Percentiles rank a stretch among this genome's conserved stretches.
Conservation (phyloP, 2,329 filamentous ascomycete species). For the Herpotrichia juniperi region DNA sequence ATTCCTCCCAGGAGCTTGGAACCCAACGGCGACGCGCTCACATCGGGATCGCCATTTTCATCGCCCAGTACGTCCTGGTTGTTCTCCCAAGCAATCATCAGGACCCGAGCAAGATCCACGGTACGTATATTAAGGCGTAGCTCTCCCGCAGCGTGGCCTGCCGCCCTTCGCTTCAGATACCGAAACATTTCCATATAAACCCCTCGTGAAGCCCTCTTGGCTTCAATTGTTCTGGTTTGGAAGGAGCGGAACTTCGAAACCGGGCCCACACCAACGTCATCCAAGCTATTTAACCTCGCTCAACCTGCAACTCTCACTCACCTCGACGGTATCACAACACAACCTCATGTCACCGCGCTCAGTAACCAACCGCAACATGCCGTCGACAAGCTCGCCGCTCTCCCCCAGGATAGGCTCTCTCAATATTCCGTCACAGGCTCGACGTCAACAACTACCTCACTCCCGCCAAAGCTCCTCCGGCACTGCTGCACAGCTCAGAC, state of each 20-base stretch:
- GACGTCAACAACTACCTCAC: conserved; percentile 39
- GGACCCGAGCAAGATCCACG: not conserved
- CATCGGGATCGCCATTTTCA: conserved; percentile 38
- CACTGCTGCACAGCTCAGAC: conserved; percentile 46
- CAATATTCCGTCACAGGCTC: conserved; percentile 41
- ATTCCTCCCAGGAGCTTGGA: conserved; percentile 28
- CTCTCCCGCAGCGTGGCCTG: conserved; percentile 36
- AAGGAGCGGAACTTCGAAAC: conserved; percentile 11
- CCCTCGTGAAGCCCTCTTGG: not conserved
- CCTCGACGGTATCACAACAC: conserved; percentile 7
- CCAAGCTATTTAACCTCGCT: conserved; percentile 17
- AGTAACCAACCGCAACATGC: conserved; percentile 34
- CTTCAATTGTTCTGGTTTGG: not conserved
- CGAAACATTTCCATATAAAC: conserved; percentile 13
- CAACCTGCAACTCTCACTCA: conserved; percentile 23
- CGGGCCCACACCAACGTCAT: conserved; percentile 34
- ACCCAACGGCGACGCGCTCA: conserved; percentile 30
- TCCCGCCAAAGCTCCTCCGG: conserved; percentile 43
- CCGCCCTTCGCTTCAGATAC: conserved; percentile 16
- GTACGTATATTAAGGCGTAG: conserved; percentile 7
- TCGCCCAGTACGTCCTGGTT: conserved; percentile 27
- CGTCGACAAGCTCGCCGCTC: conserved; percentile 38
- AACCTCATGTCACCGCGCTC: conserved; percentile 34
- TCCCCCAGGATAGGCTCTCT: conserved; percentile 44
- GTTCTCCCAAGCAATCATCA: conserved; percentile 36